phyloP scores from a whole-genome alignment of 176 grass and related monocot species.

The Alopecurus myosuroides region DNA sequence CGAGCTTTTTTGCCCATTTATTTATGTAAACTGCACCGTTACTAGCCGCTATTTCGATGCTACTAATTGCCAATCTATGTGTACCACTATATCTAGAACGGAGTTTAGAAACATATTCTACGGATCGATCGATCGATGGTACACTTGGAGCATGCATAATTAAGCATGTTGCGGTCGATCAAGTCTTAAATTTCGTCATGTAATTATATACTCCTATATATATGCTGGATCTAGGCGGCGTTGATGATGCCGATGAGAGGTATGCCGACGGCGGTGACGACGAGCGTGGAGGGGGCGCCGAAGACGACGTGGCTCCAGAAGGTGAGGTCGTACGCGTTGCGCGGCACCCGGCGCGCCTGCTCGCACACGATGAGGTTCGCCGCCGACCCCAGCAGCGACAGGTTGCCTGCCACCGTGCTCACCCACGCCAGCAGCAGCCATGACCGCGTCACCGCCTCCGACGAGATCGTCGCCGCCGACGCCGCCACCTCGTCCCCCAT shows the following conservation, averaged over 20 bases:
- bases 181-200: neutral
- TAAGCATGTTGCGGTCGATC: neutral
- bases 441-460: conserved; percentile 51
- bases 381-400: conserved; percentile 89
- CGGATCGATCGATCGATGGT: neutral
- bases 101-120: neutral
- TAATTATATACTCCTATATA: neutral
- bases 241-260: conserved; percentile 65
- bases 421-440: conserved; percentile 98
- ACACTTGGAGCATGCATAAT: neutral
- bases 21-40: neutral
- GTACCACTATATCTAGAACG: neutral
- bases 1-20: neutral
- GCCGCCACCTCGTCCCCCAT: conserved; percentile 74
- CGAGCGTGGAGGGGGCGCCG: conserved; percentile 72
- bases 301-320: conserved; percentile 83
- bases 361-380: conserved; percentile 99
- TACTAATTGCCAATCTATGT: neutral
- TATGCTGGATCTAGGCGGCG: neutral
- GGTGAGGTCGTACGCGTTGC: conserved; percentile 63
- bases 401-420: conserved; percentile 98
- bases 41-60: neutral
- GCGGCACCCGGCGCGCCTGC: conserved; percentile 70
- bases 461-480: conserved; percentile 63
- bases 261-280: conserved; percentile 79